Evolutionary conservation across 225 moss, liverwort and hornwort species (phyloP).

Genomic region (Pseudoscleropodium purum): DNA sequence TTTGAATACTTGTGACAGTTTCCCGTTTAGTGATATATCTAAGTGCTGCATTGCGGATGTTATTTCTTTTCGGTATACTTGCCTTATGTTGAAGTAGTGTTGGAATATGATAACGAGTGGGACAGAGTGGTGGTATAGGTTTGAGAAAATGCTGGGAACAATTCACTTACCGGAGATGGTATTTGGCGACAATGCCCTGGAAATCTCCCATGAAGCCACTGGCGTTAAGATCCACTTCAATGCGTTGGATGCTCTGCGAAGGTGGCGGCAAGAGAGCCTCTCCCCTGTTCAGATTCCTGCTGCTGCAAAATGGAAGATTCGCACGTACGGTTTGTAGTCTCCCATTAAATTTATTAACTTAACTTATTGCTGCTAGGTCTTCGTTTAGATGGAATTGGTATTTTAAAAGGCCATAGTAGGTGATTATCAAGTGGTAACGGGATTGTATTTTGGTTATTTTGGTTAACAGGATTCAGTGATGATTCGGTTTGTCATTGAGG

Average conservation of each 20-base stretch:
- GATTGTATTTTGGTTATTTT: not conserved
- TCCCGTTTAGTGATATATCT: not conserved
- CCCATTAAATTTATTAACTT: not conserved
- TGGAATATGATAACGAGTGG: not conserved
- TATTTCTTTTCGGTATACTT: not conserved
- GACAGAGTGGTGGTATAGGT: conserved; percentile 24
- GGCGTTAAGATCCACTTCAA: conserved; percentile 71
- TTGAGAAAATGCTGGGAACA: conserved; percentile 65
- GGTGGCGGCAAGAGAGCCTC: conserved; percentile 69
- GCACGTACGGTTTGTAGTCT: conserved; percentile 32
- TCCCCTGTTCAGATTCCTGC: conserved; percentile 82
- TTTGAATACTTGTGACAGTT: not conserved
- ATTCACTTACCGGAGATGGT: conserved; percentile 54
- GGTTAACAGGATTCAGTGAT: not conserved
- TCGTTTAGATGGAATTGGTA: not conserved
- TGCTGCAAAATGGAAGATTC: conserved; percentile 83
- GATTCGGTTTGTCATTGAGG: not conserved
- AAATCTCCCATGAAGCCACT: conserved; percentile 61
- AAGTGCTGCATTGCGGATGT: not conserved
- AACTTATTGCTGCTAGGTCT: not conserved
- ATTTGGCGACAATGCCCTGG: conserved; percentile 74
- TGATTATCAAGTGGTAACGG: not conserved
- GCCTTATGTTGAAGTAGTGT: not conserved
- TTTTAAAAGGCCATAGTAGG: not conserved
- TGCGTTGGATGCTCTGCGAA: conserved; percentile 71